A percentile compares a stretch with the other conserved stretches of the same genome.
Evolutionary conservation across 352 stramenopile genomes (phyloP).

Genomic region (Pythium sp.): DNA sequence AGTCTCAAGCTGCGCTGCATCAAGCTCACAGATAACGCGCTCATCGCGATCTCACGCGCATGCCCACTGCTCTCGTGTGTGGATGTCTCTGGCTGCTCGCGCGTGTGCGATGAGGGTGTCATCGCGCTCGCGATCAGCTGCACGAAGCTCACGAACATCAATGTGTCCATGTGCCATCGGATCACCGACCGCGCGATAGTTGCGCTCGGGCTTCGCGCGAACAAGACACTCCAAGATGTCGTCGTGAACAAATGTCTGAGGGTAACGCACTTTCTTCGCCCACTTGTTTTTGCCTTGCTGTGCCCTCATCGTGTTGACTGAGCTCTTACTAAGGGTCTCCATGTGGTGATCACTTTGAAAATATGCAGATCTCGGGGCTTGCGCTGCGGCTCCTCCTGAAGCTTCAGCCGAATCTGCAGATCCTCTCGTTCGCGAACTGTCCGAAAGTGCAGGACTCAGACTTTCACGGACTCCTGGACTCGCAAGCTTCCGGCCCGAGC

Average conservation of each 20-base stretch:
- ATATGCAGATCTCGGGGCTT: conserved; percentile 48
- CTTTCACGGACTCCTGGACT: conserved; percentile 27
- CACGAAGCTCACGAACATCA: conserved; percentile 41
- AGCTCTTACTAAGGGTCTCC: background rate
- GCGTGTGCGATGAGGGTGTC: conserved; percentile 77
- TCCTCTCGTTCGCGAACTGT: conserved; percentile 63
- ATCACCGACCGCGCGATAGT: conserved; percentile 70
- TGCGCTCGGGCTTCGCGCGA: conserved; percentile 39
- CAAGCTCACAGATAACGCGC: conserved; percentile 58
- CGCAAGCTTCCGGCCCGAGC: conserved; percentile 9
- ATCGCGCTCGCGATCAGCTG: conserved; percentile 60
- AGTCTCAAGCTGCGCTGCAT: conserved; percentile 62
- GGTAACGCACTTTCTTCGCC: conserved; percentile 22
- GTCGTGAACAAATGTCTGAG: conserved; percentile 66
- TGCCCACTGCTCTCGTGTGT: conserved; percentile 46
- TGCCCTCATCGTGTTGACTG: background rate
- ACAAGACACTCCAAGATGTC: conserved; percentile 34
- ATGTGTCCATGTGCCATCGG: conserved; percentile 79
- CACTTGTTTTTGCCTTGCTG: background rate
- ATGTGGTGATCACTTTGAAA: background rate
- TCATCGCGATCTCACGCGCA: conserved; percentile 38
- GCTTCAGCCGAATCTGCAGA: conserved; percentile 40
- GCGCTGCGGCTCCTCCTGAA: conserved; percentile 56
- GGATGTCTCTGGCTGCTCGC: conserved; percentile 71
- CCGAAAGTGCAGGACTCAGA: conserved; percentile 51